Conservation (phyloP, 2,329 filamentous ascomycete species). For the Rutstroemia sp. region DNA sequence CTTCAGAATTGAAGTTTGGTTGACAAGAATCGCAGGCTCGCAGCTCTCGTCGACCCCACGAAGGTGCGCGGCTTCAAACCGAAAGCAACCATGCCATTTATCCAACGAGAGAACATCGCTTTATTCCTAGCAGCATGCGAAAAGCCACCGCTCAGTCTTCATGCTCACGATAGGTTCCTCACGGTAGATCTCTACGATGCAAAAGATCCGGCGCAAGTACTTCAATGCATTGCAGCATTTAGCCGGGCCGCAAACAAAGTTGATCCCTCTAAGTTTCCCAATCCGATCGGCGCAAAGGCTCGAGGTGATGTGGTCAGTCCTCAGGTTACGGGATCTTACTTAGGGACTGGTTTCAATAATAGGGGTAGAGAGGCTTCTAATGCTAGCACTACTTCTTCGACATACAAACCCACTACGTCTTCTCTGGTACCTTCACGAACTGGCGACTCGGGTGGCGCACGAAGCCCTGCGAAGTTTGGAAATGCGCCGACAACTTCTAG, state of each 20-base stretch:
- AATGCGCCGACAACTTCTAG: constrained; percentile 42
- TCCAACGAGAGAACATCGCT: constrained; percentile 99
- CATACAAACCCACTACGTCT: constrained; percentile 33
- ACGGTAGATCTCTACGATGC: constrained; percentile 94
- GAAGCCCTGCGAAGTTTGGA: constrained; percentile 54
- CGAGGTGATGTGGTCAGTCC: constrained; percentile 55
- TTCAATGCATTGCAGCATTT: constrained; percentile 88
- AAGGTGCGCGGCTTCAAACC: constrained; percentile 81
- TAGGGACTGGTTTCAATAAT: constrained; percentile 33
- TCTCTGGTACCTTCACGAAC: constrained; percentile 29
- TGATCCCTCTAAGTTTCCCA: constrained; percentile 67
- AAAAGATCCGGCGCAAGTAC: constrained; percentile 92
- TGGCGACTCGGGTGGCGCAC: constrained; percentile 40
- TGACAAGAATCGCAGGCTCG: constrained; percentile 44
- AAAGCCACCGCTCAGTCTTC: constrained; percentile 74
- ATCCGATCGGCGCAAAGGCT: constrained; percentile 64
- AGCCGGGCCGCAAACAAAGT: constrained; percentile 74
- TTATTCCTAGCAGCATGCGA: constrained; percentile 90
- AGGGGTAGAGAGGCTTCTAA: constrained; percentile 45
- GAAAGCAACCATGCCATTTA: constrained; percentile 87
- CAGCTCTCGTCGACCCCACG: constrained; percentile 70
- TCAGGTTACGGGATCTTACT: constrained; percentile 49
- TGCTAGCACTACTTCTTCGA: constrained; percentile 51
- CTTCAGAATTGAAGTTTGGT: constrained; percentile 7
- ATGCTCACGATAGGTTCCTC: constrained; percentile 90